A percentile compares a stretch with the other conserved stretches of the same genome.
Conservation (phyloP, 768 basidiomycete genomes). For the Serendipita sp. region DNA sequence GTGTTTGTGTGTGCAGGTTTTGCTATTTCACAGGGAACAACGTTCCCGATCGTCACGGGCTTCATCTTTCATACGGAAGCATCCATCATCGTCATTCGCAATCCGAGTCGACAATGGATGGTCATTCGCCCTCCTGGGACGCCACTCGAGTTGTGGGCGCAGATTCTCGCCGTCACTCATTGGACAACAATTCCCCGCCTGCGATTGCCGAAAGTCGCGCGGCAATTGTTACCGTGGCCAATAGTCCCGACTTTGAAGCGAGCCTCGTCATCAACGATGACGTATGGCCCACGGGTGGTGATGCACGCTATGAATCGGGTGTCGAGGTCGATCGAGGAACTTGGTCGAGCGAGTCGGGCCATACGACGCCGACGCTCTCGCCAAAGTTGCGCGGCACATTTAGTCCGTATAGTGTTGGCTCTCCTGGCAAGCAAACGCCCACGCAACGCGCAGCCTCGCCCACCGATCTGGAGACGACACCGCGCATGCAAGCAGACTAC, state of each 20-base stretch:
- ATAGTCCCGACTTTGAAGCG: neutral
- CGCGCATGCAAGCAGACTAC: neutral
- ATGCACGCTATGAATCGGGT: neutral
- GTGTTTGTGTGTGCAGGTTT: neutral
- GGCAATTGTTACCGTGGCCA: neutral
- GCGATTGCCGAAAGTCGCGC: neutral
- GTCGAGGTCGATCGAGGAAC: neutral
- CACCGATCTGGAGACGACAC: neutral
- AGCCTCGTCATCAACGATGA: neutral
- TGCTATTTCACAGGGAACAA: neutral
- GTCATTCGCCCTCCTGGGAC: neutral
- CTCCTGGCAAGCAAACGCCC: neutral
- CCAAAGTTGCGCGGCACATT: neutral
- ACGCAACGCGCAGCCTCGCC: too few relatives aligned
- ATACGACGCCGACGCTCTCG: slow-evolving; percentile 1
- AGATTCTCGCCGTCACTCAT: neutral
- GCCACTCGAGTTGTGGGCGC: neutral
- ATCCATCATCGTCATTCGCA: neutral
- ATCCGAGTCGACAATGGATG: neutral
- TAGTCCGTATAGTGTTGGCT: neutral
- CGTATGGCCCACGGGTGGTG: neutral
- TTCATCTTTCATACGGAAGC: neutral
- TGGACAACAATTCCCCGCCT: neutral
- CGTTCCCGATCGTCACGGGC: neutral
- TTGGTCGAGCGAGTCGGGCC: neutral